Percentiles rank a stretch among this genome's conserved stretches.
phyloP scores from a whole-genome alignment of 371 early-diverging fungal species.

The Mortierella sp. region DNA sequence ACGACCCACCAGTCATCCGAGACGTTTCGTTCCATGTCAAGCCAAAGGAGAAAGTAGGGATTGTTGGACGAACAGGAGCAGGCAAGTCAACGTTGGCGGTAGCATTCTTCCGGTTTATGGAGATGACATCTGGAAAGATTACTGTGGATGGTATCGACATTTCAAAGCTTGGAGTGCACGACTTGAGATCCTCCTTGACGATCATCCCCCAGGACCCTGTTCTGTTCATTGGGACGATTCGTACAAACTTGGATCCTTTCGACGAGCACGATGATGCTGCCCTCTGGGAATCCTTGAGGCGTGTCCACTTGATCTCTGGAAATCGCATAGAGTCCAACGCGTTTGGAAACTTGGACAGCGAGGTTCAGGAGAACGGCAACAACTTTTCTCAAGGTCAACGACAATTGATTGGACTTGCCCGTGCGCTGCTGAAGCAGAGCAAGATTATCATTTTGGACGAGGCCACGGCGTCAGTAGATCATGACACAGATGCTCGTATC shows the following conservation, averaged over 20 bases:
- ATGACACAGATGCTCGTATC: slow-evolving; percentile 72
- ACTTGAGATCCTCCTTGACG: slow-evolving; percentile 64
- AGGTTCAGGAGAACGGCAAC: slow-evolving; percentile 77
- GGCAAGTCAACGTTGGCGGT: slow-evolving; percentile 76
- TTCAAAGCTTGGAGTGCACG: slow-evolving; percentile 68
- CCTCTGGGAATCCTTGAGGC: slow-evolving; percentile 79
- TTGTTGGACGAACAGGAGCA: slow-evolving; percentile 69
- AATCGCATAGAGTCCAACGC: slow-evolving; percentile 56
- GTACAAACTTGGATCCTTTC: slow-evolving; percentile 84
- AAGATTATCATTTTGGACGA: slow-evolving; percentile 88
- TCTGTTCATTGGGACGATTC: slow-evolving; percentile 68
- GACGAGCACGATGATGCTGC: slow-evolving; percentile 71
- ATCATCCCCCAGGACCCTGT: slow-evolving; percentile 72
- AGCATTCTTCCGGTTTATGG: slow-evolving; percentile 81
- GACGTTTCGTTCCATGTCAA: slow-evolving; percentile 69
- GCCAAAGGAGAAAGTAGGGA: slow-evolving; percentile 69
- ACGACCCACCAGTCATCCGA: slow-evolving; percentile 72
- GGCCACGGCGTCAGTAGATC: slow-evolving; percentile 84
- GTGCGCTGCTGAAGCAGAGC: slow-evolving; percentile 82
- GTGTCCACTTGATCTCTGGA: slow-evolving; percentile 71
- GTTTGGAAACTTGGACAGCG: slow-evolving; percentile 66
- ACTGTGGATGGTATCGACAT: slow-evolving; percentile 80
- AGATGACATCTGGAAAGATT: slow-evolving; percentile 68
- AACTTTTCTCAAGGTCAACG: slow-evolving; percentile 90
- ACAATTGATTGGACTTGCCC: slow-evolving; percentile 88